These are phyloP conservation scores for Blastocystis sp. DNA, from an alignment of 352 stramenopile species.

Conservation along the genomic window DNA sequence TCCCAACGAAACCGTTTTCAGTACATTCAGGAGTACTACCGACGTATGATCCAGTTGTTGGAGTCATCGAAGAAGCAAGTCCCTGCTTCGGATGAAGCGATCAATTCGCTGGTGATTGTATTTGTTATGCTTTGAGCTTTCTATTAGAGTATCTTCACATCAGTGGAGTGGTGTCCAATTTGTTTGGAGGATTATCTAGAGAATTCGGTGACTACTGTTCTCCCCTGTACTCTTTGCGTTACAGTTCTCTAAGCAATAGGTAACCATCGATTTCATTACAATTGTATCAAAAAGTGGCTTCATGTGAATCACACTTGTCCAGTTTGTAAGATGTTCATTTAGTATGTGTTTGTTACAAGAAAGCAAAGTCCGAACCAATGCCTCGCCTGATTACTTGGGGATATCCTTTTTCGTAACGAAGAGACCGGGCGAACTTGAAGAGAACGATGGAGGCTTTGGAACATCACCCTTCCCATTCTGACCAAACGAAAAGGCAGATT, in stretches of 20 bases:
- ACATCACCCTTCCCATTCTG: no score
- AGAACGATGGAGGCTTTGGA: no score
- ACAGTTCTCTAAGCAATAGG: background rate
- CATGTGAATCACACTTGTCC: conserved; percentile 39
- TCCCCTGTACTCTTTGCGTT: background rate
- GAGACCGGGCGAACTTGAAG: no score
- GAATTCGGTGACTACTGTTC: background rate
- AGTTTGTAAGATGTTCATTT: conserved; percentile 31
- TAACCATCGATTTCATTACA: background rate
- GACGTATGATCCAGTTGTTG: background rate
- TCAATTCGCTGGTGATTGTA: background rate
- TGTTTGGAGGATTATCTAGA: conserved; percentile 14
- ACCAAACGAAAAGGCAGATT: background rate
- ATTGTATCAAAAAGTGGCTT: conserved; percentile 13
- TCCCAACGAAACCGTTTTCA: background rate
- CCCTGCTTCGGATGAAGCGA: background rate
- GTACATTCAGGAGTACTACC: conserved; percentile 36
- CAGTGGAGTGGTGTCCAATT: conserved; percentile 12
- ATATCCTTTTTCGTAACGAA: background rate
- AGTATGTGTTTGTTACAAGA: background rate
- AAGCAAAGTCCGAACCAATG: background rate
- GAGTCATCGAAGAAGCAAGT: background rate
- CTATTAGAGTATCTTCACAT: background rate
- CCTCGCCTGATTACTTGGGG: background rate
- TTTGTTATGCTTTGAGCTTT: background rate